These are phyloP conservation scores for Blechomonas ayalai DNA, from an alignment of 208 protist species.

Conservation along the genomic window DNA sequence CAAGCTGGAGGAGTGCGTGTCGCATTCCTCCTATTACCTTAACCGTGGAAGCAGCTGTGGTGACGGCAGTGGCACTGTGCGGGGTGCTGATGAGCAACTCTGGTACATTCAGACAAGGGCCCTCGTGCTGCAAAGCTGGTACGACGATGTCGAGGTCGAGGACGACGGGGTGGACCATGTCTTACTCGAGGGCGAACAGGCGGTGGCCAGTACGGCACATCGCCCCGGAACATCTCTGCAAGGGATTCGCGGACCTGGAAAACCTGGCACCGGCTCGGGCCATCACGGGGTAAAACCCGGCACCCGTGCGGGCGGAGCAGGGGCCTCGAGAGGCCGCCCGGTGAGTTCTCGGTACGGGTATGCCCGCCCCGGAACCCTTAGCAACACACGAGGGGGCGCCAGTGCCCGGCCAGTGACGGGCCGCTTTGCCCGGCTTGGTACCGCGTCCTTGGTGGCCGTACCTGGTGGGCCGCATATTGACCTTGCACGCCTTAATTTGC, in stretches of 20 bases:
- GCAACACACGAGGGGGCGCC: constrained; percentile 37
- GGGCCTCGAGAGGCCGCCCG: constrained; percentile 17
- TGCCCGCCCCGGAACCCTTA: constrained; percentile 68
- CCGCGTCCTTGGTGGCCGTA: constrained; percentile 82
- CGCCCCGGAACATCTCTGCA: constrained; percentile 83
- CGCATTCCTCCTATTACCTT: constrained; percentile 67
- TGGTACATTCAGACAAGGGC: constrained; percentile 92
- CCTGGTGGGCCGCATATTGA: constrained; percentile 82
- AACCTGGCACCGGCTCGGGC: not conserved
- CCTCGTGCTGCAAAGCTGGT: constrained; percentile 88
- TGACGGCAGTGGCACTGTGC: not conserved
- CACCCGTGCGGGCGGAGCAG: constrained; percentile 17
- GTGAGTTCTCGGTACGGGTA: constrained; percentile 77
- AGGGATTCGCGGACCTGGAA: constrained; percentile 5
- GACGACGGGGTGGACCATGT: constrained; percentile 92
- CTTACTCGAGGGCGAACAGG: constrained; percentile 89
- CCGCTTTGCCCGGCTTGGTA: constrained; percentile 91
- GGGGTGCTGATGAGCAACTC: constrained; percentile 48
- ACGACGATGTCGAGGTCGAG: constrained; percentile 94
- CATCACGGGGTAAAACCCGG: constrained; percentile 8
- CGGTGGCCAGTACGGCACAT: constrained; percentile 71
- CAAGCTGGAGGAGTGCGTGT: constrained; percentile 77
- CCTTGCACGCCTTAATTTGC: constrained; percentile 73
- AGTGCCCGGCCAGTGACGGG: constrained; percentile 77
- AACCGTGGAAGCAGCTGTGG: constrained; percentile 7